These are phyloP conservation scores for Ophiostoma montium DNA, from an alignment of 2,329 filamentous ascomycete genomes.

Conservation along the genomic window DNA sequence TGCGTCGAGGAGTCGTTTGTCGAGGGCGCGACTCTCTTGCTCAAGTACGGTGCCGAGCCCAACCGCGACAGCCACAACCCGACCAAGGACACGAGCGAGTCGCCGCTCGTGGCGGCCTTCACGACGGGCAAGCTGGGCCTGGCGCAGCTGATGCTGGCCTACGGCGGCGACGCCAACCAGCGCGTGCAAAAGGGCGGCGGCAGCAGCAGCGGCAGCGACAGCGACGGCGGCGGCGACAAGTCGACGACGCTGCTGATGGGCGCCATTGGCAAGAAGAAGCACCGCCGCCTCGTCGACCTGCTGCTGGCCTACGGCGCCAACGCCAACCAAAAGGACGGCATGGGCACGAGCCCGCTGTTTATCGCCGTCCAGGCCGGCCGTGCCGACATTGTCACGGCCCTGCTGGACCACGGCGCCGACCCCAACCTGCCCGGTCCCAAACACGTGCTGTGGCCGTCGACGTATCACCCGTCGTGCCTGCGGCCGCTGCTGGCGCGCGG, in stretches of 20 bases:
- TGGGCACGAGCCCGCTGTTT: conserved; percentile 50
- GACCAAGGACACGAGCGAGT: conserved; percentile 28
- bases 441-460: conserved; percentile 53
- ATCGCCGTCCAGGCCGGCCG: conserved; percentile 43
- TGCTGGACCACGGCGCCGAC: conserved; percentile 44
- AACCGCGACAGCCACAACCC: conserved; percentile 34
- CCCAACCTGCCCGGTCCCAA: conserved; percentile 56
- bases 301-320: conserved; percentile 46
- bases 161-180: conserved; percentile 44
- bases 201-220: conserved; percentile 15
- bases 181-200: conserved; percentile 23
- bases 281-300: conserved; percentile 40
- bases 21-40: conserved; percentile 41
- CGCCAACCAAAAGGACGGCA: conserved; percentile 42
- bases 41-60: conserved; percentile 50
- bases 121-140: conserved; percentile 40
- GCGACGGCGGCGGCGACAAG: conserved; percentile 18
- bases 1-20: conserved; percentile 38
- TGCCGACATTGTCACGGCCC: conserved; percentile 37
- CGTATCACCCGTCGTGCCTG: conserved; percentile 43
- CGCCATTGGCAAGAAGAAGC: conserved; percentile 44
- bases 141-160: conserved; percentile 44
- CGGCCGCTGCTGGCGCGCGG: conserved; percentile 43
- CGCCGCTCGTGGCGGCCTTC: conserved; percentile 38
- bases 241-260: conserved; percentile 48